Evolutionary conservation across 805 yeast genomes (phyloP).

Genomic region (Pichia nakasei): DNA sequence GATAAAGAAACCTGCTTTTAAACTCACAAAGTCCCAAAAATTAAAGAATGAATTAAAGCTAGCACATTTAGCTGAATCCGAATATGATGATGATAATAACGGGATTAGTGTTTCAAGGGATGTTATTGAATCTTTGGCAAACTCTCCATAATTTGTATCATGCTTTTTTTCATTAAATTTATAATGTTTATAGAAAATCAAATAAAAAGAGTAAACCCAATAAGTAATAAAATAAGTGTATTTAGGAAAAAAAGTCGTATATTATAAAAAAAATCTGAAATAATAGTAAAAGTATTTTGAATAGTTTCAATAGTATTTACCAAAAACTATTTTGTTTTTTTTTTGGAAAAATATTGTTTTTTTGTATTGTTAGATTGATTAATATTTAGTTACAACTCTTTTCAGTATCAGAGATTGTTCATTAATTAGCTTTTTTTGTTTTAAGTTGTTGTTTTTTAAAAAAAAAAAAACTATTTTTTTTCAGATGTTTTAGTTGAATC

Average conservation of each 20-base stretch:
- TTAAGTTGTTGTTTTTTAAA: too few relatives aligned
- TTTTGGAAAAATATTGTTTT: not conserved
- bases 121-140: constrained; percentile 6
- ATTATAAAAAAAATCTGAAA: not conserved
- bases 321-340: not conserved
- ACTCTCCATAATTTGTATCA: not conserved
- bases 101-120: constrained; percentile 2
- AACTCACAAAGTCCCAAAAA: constrained; percentile 2
- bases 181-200: not conserved
- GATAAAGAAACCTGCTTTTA: not conserved
- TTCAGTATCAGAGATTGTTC: constrained; percentile 4
- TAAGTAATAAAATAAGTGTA: not conserved
- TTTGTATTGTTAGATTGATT: too few relatives aligned
- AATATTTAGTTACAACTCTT: constrained; percentile 2
- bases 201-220: not conserved
- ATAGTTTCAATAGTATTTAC: not conserved
- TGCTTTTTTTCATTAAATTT: not conserved
- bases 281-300: not conserved
- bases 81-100: constrained; percentile 1
- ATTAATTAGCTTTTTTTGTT: too few relatives aligned
- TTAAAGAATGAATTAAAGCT: constrained; percentile 8
- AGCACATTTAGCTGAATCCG: constrained; percentile 13
- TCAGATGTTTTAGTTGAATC: constrained; percentile 1
- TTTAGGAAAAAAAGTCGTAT: too few relatives aligned
- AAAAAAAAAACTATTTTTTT: not conserved